Evolutionary conservation across 768 basidiomycete genomes (phyloP).

Genomic region (Phaffia tasmanica): DNA sequence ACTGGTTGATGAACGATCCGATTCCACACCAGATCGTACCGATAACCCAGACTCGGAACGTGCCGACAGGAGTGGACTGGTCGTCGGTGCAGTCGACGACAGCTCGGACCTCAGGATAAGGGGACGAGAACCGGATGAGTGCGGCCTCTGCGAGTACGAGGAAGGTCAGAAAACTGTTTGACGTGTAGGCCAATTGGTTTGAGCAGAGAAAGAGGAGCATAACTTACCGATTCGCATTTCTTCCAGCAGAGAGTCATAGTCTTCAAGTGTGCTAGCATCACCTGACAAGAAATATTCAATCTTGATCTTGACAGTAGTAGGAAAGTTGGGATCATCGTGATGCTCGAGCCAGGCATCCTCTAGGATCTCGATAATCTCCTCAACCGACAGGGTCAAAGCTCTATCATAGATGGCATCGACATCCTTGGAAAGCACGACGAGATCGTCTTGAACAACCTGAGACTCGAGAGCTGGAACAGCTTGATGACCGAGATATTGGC

Average conservation of each 20-base stretch:
- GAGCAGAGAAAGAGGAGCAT: no score
- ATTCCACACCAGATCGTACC: conserved; percentile 26
- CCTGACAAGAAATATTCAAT: conserved; percentile 24
- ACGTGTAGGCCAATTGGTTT: not conserved
- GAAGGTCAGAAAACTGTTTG: not conserved
- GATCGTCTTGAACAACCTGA: conserved; percentile 1
- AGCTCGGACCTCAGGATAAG: conserved; percentile 47
- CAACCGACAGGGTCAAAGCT: conserved; percentile 13
- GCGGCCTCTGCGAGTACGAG: conserved; percentile 30
- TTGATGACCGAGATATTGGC: no score
- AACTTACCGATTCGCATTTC: conserved; percentile 21
- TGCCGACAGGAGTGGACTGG: conserved; percentile 49
- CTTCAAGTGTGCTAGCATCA: conserved; percentile 19
- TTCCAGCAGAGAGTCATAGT: conserved; percentile 21
- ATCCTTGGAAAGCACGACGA: conserved; percentile 22
- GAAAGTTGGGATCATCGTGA: conserved; percentile 20
- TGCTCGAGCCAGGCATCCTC: conserved; percentile 20
- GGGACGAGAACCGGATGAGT: conserved; percentile 30
- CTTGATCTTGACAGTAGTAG: conserved; percentile 15
- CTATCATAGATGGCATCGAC: conserved; percentile 24
- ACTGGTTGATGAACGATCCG: conserved; percentile 36
- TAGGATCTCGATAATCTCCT: conserved; percentile 22
- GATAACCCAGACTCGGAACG: conserved; percentile 44
- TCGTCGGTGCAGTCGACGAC: conserved; percentile 60
- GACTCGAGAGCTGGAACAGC: no score